Conservation (phyloP, 1,284 basidiomycete genomes). For the Pseudozyma thailandica region DNA sequence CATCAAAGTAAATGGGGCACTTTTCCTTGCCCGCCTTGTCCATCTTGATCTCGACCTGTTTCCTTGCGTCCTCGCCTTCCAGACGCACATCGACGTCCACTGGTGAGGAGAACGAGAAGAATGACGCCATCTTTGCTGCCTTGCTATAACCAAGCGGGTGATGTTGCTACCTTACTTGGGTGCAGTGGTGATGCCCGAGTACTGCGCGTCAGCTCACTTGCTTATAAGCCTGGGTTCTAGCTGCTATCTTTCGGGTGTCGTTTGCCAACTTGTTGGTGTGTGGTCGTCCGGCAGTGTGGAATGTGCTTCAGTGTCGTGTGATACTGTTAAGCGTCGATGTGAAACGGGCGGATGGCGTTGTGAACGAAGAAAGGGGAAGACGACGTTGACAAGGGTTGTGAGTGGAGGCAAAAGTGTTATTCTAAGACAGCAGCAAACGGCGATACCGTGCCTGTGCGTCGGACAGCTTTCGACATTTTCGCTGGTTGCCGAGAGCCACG, state of each 20-base stretch:
- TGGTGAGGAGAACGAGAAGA: slow-evolving; percentile 85
- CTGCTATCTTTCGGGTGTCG: no score
- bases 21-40: slow-evolving; percentile 84
- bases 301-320: no score
- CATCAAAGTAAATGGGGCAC: slow-evolving; percentile 94
- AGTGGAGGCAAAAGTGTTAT: slow-evolving; percentile 4
- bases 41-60: slow-evolving; percentile 74
- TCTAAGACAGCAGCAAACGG: not conserved
- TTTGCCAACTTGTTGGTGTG: no score
- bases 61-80: slow-evolving; percentile 81
- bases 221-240: not conserved
- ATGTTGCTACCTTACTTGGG: not conserved
- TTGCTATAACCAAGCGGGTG: not conserved
- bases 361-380: not conserved
- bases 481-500: slow-evolving; percentile 6
- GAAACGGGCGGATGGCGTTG: not conserved
- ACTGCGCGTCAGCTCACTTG: no score
- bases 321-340: not conserved
- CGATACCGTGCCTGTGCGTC: slow-evolving; percentile 4
- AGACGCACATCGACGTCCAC: slow-evolving; percentile 91
- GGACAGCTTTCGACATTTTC: not conserved
- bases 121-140: slow-evolving; percentile 76
- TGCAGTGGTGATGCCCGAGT: not conserved
- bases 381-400: not conserved
- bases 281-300: no score